Conservation (phyloP, 1,284 basidiomycete genomes). For the Ustilago hordei region DNA sequence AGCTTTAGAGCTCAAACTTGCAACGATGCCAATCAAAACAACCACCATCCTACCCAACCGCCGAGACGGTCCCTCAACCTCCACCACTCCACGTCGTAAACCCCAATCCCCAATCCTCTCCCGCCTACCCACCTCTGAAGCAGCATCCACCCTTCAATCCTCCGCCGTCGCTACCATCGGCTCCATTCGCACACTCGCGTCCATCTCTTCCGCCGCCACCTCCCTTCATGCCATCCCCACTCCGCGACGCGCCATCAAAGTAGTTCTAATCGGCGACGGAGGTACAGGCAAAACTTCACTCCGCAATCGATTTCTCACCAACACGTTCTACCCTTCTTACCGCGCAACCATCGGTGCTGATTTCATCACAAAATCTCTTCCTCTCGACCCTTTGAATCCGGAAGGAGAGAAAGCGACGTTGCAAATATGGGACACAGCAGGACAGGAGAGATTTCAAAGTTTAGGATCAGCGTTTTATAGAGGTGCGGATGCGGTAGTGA, state of each 20-base stretch:
- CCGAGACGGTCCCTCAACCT: constrained; percentile 4
- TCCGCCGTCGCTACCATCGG: constrained; percentile 35
- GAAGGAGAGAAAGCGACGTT: constrained; percentile 42
- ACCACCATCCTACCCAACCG: neutral
- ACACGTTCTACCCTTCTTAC: constrained; percentile 51
- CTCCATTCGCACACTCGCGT: constrained; percentile 21
- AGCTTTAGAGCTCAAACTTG: too few relatives aligned
- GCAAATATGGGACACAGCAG: constrained; percentile 61
- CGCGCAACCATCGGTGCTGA: constrained; percentile 64
- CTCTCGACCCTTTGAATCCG: constrained; percentile 22
- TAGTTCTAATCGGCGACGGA: constrained; percentile 62
- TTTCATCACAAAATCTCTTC: constrained; percentile 57
- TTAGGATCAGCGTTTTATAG: constrained; percentile 64
- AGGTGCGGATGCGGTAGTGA: constrained; percentile 62
- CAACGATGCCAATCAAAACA: constrained; percentile 15
- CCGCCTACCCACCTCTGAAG: constrained; percentile 9
- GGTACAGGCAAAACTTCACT: constrained; percentile 60
- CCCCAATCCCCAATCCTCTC: constrained; percentile 13
- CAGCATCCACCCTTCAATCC: constrained; percentile 25
- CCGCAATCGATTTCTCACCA: constrained; percentile 50
- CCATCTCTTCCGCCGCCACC: constrained; percentile 26
- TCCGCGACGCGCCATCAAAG: constrained; percentile 51
- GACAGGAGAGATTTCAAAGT: constrained; percentile 65
- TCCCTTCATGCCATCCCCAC: constrained; percentile 30
- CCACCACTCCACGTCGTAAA: neutral